phyloP scores from a whole-genome alignment of 805 yeast species.

The Candida orba region DNA sequence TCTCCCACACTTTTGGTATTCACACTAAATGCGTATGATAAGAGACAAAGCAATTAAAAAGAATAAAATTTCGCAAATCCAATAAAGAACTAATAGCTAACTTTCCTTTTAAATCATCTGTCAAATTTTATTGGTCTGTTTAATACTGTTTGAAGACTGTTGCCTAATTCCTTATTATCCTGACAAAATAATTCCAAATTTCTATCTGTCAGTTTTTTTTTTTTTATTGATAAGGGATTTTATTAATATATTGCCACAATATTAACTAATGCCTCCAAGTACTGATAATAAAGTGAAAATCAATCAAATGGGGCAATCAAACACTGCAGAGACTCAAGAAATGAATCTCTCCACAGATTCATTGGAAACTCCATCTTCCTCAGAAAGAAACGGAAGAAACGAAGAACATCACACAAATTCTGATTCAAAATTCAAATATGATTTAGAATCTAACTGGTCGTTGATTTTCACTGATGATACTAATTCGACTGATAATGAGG shows the following conservation, averaged over 20 bases:
- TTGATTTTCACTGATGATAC: constrained; percentile 24
- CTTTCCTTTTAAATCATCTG: no score
- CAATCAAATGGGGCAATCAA: no score
- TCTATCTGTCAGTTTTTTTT: neutral
- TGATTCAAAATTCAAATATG: constrained; percentile 13
- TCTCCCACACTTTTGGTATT: no score
- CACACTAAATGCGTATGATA: no score
- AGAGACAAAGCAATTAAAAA: no score
- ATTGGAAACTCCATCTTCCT: constrained; percentile 1
- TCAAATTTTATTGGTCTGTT: no score
- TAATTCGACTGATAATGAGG: constrained; percentile 21
- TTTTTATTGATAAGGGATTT: neutral
- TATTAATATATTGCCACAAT: neutral
- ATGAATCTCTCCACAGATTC: neutral
- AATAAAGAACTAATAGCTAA: no score
- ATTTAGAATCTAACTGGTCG: constrained; percentile 23
- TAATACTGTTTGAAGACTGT: no score
- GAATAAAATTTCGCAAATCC: no score
- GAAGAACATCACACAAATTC: constrained; percentile 2
- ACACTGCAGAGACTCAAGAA: neutral
- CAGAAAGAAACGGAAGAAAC: neutral
- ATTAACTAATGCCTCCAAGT: neutral
- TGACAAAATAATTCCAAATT: neutral
- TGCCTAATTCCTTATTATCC: neutral
- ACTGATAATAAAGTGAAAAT: neutral